Evolutionary conservation across 208 protist species (phyloP).

Genomic region (Trypanosoma caninum): DNA sequence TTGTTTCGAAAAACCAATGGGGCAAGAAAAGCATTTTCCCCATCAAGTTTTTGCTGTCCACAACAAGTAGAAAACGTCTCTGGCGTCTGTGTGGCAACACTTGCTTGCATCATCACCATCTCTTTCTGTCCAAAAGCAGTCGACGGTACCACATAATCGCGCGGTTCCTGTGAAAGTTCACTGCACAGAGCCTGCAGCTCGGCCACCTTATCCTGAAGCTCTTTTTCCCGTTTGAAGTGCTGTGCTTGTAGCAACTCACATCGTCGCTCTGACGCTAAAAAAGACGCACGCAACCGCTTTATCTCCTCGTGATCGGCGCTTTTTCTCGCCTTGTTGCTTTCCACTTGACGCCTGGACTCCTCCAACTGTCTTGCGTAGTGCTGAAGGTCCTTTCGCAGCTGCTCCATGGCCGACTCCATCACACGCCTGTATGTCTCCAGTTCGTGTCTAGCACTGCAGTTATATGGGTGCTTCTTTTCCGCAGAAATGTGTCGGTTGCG

Average conservation of each 20-base stretch:
- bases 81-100: constrained; percentile 1
- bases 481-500: constrained; percentile 14
- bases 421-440: constrained; percentile 49
- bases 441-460: constrained; percentile 33
- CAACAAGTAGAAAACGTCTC: neutral
- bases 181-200: constrained; percentile 6
- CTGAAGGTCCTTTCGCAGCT: constrained; percentile 40
- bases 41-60: neutral
- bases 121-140: neutral
- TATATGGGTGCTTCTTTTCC: constrained; percentile 23
- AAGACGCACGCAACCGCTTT: neutral
- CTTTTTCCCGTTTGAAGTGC: constrained; percentile 3
- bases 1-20: neutral
- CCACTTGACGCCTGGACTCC: constrained; percentile 19
- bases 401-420: constrained; percentile 51
- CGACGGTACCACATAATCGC: neutral
- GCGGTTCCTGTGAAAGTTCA: neutral
- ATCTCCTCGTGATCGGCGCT: constrained; percentile 15
- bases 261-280: neutral
- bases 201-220: neutral
- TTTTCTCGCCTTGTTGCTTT: constrained; percentile 24
- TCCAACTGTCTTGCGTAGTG: constrained; percentile 27
- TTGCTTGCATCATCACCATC: neutral
- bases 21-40: neutral
- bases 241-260: neutral